A percentile compares a stretch with the other conserved stretches of the same genome.
phyloP scores from a whole-genome alignment of 2,329 filamentous ascomycete species.

The Pseudogymnoascus sp. region DNA sequence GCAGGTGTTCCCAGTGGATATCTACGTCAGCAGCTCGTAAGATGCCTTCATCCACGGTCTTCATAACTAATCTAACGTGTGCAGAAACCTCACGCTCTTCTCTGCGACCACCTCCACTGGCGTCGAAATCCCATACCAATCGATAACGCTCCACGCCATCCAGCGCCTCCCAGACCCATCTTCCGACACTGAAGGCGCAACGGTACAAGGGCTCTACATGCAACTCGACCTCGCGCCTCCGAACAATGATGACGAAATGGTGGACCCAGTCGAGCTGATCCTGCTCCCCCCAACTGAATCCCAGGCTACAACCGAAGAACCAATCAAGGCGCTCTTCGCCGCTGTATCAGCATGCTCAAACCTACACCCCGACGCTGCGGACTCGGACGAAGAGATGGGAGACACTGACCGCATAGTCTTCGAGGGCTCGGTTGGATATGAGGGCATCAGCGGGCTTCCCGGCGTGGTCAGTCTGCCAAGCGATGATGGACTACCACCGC shows the following conservation, averaged over 20 bases:
- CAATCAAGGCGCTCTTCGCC: slow-evolving; percentile 40
- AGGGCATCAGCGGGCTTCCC: slow-evolving; percentile 48
- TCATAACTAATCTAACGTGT: slow-evolving; percentile 20
- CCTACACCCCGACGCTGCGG: slow-evolving; percentile 63
- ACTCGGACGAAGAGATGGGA: slow-evolving; percentile 37
- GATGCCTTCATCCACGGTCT: background rate
- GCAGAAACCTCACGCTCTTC: slow-evolving; percentile 55
- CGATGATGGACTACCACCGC: slow-evolving; percentile 51
- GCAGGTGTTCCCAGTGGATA: slow-evolving; percentile 37
- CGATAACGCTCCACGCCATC: slow-evolving; percentile 68
- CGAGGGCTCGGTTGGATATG: slow-evolving; percentile 42
- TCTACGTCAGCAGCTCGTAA: slow-evolving; percentile 41
- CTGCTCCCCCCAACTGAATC: slow-evolving; percentile 43
- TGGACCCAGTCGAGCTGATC: slow-evolving; percentile 59
- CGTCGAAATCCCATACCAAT: slow-evolving; percentile 63
- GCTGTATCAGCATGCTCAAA: slow-evolving; percentile 70
- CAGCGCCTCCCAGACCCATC: slow-evolving; percentile 44
- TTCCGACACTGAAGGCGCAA: slow-evolving; percentile 19
- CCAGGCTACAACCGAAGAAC: slow-evolving; percentile 33
- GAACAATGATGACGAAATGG: slow-evolving; percentile 52
- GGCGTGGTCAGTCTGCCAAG: slow-evolving; percentile 44
- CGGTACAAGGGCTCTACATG: slow-evolving; percentile 49
- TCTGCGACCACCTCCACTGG: slow-evolving; percentile 50
- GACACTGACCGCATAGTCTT: slow-evolving; percentile 49
- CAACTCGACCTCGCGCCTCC: slow-evolving; percentile 43